Base-by-base conservation (phyloP, 2,329 filamentous ascomycete species). In the Aureobasidium sp. region DNA sequence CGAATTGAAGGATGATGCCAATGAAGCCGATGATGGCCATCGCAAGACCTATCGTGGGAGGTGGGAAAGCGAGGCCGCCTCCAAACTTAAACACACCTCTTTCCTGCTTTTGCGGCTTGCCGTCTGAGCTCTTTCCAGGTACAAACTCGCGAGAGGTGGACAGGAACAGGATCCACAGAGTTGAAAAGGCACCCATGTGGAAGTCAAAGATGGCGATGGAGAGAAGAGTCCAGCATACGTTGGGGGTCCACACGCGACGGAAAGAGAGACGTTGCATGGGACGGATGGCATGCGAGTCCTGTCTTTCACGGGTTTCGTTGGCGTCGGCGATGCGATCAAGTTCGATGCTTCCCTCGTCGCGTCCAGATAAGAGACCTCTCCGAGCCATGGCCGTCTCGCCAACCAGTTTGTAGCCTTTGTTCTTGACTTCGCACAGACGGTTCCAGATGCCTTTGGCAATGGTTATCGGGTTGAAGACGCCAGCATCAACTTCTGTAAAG, bases 21-120 rank as follows among this genome's bases (percentile, higher is more conserved):
- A 93, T 85, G 53, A 83, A 74, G 9, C 90, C 90, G 17, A 94
- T 81, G 57, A 89, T 85, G 2, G 89, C 85, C 77, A 92, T 91
- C 5, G 88, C 88, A 47, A 89, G 76, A n/a, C 90, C 90, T 35
- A 94, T 87, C 2, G 83, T 82, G 1, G 82, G 80, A 0, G 89
- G 85, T 0, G 83, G 82, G 58, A 94, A 81, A n/a, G 88, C 88
- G 0, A 94, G 78, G 1, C 90, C 90, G 31, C 90, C 89, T 0
- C 82, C 81, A 66, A 88, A 91, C 64, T 81, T 74, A 68, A 88
- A 84, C 0, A 85, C 64, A 54, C 68, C 67, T 42, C 69, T 64
- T 45, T 68, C 64, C 31, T 66, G 45, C 48, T 72, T 66, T 67
- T 61, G 68, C 64, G 68, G 67, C 70, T 69, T 67, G 79, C 73